Base-by-base conservation (phyloP, 2,329 filamentous ascomycete genomes). In the Corniculantispora saksenae region DNA sequence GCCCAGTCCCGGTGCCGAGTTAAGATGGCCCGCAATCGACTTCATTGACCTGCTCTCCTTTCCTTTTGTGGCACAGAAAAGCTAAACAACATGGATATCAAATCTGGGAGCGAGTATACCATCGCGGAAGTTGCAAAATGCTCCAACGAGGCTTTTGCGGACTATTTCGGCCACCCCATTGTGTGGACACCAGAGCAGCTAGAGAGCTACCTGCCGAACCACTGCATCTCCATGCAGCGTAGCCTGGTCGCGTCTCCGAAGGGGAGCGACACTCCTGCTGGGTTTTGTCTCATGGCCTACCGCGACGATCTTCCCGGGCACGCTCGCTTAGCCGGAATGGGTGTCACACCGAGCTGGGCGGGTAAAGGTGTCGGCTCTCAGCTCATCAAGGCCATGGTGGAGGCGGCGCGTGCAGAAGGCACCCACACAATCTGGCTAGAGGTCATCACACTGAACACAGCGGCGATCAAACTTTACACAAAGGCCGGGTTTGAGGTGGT, bases 271-370 rank as follows among this genome's bases (percentile, higher is more conserved):
- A 66, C 66, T 38, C 61, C 67, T 13, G 27, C 71, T 5, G 69
- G 65, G 1, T 70, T 71, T 25, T 66, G 48, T n/a, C 61, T 72
- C 38, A 66, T 72, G 21, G 68, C 70, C 1, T 51, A 61, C 27
- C 61, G 69, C 5, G 61, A 66, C 8, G 70, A 70, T 48, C 67
- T 67, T 13, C 69, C 69, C 10, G 51, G 45, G 3, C 61, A 70
- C 29, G 58, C 61, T 6, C 67, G 70, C n/a, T 59, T 72, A 0
- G 68, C 64, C 3, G 38, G 62, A 54, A 68, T 72, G 64, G 70
- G 68, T n/a, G 67, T 71, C 15, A 62, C 70, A 43, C 64, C 66
- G 1, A 13, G 51, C 3, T 61, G 51, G n/a, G 67, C 66, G 45
- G 67, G 67, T 32, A 66, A 67, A 35, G 69, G 69, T 13, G 35